Evolutionary conservation across 495 filamentous ascomycete species (phyloP), one percentile per base, ranked within the genome.

Genomic region (Friedmanniomyces simplex): DNA sequence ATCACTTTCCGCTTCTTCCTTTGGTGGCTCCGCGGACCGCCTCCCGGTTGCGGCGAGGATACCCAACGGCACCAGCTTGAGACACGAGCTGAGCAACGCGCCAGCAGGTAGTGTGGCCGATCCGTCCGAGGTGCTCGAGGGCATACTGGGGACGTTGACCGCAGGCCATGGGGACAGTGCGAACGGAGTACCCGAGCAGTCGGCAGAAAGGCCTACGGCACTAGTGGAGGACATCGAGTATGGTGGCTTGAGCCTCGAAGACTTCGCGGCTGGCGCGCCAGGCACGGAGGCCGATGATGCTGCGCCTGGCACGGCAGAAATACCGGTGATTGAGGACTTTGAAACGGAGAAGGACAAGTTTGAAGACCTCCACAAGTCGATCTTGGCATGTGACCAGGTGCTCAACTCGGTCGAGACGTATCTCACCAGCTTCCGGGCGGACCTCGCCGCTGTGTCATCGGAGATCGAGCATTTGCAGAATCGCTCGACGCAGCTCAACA

Each of bases 391-490:
- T 68, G 91, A 98, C 69, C 87, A 95, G 63, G 88, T 98, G 42
- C 81, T 96, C 41, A 86, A 82, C 66, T 95, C 94, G 0, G 91
- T 98, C 47, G 91, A 98, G 71, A 79, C 79, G 18, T 96, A 96
- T 66, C 72, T 98, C 50, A 87, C 87, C 43, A 89, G 85, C 66
- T 98, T 98, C 65, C 89, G 91, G 71, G 86, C 85, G 50, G 93
- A 98, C 68, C 77, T 98, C 14, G 90, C 89, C 2, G 79, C 81
- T 1, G 94, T 98, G 6, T 96, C 93, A 10, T 83, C 88, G 2
- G 93, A 98, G 66, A 98, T 98, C 26, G 94, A 98, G 71, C 88
- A 81, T 14, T 74, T 98, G 18, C 93, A 98, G 69, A 81, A 84
- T 32, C 82, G 90, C 18, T 97, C 93, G 1, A 81, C 83, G 5